Conservation (phyloP, 2,329 filamentous ascomycete genomes). For the Xylariaceae sp. region DNA sequence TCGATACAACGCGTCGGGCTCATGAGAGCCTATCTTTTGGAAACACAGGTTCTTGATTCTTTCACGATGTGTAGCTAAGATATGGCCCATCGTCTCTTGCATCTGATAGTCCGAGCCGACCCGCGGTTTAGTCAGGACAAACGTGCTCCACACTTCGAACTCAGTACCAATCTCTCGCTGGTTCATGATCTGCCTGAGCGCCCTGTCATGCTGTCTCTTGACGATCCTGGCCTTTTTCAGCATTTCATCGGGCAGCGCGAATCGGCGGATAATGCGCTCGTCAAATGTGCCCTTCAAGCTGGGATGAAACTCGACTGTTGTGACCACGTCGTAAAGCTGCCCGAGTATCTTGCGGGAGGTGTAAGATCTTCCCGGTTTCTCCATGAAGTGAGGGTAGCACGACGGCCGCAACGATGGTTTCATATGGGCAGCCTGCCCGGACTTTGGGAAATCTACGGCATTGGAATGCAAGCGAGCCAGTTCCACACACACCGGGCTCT, state of each 20-base stretch:
- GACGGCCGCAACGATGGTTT: constrained; percentile 52
- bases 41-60: constrained; percentile 63
- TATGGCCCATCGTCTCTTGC: constrained; percentile 71
- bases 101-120: constrained; percentile 77
- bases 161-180: constrained; percentile 80
- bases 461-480: constrained; percentile 79
- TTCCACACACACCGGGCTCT: constrained; percentile 62
- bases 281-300: constrained; percentile 72
- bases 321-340: constrained; percentile 72
- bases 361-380: constrained; percentile 58
- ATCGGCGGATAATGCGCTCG: constrained; percentile 61
- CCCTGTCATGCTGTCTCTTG: constrained; percentile 72
- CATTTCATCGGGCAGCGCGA: constrained; percentile 47
- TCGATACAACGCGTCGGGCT: constrained; percentile 55
- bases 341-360: constrained; percentile 68
- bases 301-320: constrained; percentile 61
- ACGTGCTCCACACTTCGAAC: constrained; percentile 87
- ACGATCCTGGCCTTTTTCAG: constrained; percentile 57
- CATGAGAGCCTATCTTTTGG: constrained; percentile 54
- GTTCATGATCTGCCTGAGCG: constrained; percentile 72
- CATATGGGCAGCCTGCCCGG: constrained; percentile 71
- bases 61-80: constrained; percentile 60
- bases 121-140: constrained; percentile 68
- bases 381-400: constrained; percentile 83
- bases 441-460: constrained; percentile 93